Evolutionary conservation across 805 yeast genomes (phyloP), one percentile per base, ranked within the genome.

Genomic region (Candida ulmi): DNA sequence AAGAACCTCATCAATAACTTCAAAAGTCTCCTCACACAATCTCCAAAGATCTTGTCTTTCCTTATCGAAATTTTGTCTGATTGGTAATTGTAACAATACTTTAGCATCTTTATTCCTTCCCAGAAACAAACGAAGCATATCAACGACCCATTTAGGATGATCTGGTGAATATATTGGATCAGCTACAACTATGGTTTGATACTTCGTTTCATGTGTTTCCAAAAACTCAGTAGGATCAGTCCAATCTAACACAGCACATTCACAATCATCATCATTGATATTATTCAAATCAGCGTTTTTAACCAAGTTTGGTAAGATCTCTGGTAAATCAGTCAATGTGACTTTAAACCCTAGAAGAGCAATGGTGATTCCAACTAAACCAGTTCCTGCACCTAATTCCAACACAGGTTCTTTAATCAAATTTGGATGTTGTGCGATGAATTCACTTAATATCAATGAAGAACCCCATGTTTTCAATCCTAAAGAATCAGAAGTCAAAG

Each of bases 391-490:
- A 0, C 99, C 99, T n/a, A 93, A 63, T 52, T 91, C 99, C 23
- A 85, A 57, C 18, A 40, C 51, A 4, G 57, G 71, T 30, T 55
- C 61, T 8, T 26, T 6, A 3, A 64, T 34, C n/a, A 58, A 30
- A 1, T 40, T 37, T 2, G 55, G 52, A 21, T 57, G 48, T 6
- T 71, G 57, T 4, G 87, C 56, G 19, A 83, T 60, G 26, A 71
- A 64, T 23, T 63, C 63, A 3, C 93, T 72, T 18, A 93, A 62
- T 6, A 87, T 71, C 19, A 84, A 62, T 0, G 97, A 78, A 0
- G 97, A 84, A 0, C 98, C 99, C 99, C 99, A 91, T 0, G 99
- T 91, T 46, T 91, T 88, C 57, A 88, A 69, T 0, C 99, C 99
- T 17, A 93, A 63, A 45, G 83, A 84, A 60, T 93, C 99, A 29